A percentile compares a stretch with the other conserved stretches of the same genome.
Evolutionary conservation across 2,329 filamentous ascomycete genomes (phyloP).

Genomic region (Aaosphaeria arxii): DNA sequence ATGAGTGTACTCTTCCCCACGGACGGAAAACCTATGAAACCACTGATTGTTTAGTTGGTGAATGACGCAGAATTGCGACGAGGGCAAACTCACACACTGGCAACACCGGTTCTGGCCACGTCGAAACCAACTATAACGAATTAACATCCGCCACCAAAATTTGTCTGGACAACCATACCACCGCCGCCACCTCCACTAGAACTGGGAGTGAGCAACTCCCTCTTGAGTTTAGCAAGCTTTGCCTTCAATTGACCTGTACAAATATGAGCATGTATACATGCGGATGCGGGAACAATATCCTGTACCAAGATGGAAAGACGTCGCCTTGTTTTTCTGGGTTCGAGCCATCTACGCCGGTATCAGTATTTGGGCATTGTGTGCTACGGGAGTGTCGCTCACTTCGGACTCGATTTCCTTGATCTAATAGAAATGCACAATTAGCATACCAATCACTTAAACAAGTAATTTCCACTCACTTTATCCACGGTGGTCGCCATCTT

Average conservation of each 20-base stretch:
- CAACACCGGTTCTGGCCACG: conserved; percentile 94
- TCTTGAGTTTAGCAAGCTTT: conserved; percentile 96
- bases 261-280: conserved; percentile 16
- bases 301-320: conserved; percentile 80
- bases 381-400: conserved; percentile 49
- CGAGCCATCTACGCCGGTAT: conserved; percentile 69
- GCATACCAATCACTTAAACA: conserved; percentile 8
- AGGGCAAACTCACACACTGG: conserved; percentile 64
- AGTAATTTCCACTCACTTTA: conserved; percentile 63
- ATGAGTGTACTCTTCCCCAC: conserved; percentile 98
- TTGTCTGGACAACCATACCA: conserved; percentile 41
- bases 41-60: conserved; percentile 37
- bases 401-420: conserved; percentile 97
- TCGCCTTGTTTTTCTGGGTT: conserved; percentile 97
- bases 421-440: conserved; percentile 47
- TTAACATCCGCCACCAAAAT: background rate
- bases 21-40: conserved; percentile 97
- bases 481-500: conserved; percentile 96
- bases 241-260: conserved; percentile 79
- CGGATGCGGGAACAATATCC: background rate
- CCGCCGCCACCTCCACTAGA: conserved; percentile 79
- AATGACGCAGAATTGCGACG: conserved; percentile 1
- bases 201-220: conserved; percentile 84
- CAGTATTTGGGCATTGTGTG: conserved; percentile 18
- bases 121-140: conserved; percentile 72